These are phyloP conservation scores for Boletellus emodensis DNA, from an alignment of 768 basidiomycete species.

Conservation along the genomic window DNA sequence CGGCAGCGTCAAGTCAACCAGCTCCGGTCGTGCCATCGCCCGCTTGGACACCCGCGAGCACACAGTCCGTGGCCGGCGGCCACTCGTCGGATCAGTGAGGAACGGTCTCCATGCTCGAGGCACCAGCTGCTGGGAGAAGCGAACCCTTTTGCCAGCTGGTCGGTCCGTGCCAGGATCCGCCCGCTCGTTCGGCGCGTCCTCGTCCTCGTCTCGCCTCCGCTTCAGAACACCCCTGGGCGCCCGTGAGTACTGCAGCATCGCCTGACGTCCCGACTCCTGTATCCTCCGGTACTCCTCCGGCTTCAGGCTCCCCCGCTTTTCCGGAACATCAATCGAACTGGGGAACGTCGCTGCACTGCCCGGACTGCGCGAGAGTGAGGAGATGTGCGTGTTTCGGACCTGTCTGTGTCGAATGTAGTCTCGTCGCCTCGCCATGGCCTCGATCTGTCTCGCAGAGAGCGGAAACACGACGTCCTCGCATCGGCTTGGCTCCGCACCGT, in stretches of 20 bases:
- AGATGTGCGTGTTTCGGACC: conserved; percentile 29
- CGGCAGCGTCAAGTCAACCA: conserved; percentile 30
- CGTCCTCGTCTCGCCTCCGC: conserved; percentile 23
- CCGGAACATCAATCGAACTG: conserved; percentile 13
- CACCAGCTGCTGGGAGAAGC: conserved; percentile 14
- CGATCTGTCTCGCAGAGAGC: conserved; percentile 21
- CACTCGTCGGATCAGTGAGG: conserved; percentile 6
- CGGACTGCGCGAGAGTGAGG: conserved; percentile 18
- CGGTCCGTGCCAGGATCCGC: background rate
- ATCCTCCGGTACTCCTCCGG: conserved; percentile 23
- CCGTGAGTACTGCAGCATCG: conserved; percentile 20
- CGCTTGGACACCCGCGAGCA: conserved; percentile 17
- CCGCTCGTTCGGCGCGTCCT: background rate
- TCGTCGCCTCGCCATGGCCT: conserved; percentile 23
- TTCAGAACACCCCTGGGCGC: conserved; percentile 29
- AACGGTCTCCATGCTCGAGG: conserved; percentile 10
- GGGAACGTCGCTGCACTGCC: conserved; percentile 8
- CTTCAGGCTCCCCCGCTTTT: conserved; percentile 17
- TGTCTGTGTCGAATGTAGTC: conserved; percentile 26
- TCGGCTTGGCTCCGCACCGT: background rate
- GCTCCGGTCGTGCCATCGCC: conserved; percentile 12
- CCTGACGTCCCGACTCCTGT: conserved; percentile 26
- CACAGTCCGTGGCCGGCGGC: conserved; percentile 18
- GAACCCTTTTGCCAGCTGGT: conserved; percentile 18
- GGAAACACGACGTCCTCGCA: conserved; percentile 22